These are phyloP conservation scores for Mycena metata DNA, from an alignment of 768 basidiomycete genomes.

Conservation along the genomic window DNA sequence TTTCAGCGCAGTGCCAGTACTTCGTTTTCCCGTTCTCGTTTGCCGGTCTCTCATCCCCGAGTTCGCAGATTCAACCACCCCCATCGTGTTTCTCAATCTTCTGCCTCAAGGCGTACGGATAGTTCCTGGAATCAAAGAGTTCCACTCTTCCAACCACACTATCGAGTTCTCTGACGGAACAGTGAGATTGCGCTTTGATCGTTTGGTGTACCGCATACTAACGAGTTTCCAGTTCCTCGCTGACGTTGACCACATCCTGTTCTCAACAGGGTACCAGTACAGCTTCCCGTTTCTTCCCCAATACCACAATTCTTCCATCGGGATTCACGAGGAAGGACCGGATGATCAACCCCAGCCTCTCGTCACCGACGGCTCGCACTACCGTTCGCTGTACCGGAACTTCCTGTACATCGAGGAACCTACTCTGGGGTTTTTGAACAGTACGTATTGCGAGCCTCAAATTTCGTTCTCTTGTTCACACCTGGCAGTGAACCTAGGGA, in stretches of 20 bases:
- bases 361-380: conserved; percentile 44
- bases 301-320: conserved; percentile 44
- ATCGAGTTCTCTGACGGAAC: conserved; percentile 47
- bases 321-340: conserved; percentile 26
- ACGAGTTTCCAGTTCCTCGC: conserved; percentile 33
- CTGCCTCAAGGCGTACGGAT: conserved; percentile 42
- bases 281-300: conserved; percentile 49
- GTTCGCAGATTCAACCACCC: conserved; percentile 29
- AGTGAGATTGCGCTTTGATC: conserved; percentile 5
- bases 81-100: conserved; percentile 35
- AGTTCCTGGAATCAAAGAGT: conserved; percentile 44
- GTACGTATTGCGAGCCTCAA: not conserved
- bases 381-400: conserved; percentile 46
- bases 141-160: conserved; percentile 38
- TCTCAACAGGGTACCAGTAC: conserved; percentile 48
- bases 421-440: conserved; percentile 44
- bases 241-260: conserved; percentile 47
- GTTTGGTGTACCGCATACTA: not conserved
- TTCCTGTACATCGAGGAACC: conserved; percentile 51
- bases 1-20: conserved; percentile 25
- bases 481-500: conserved; percentile 27
- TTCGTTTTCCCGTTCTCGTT: not conserved
- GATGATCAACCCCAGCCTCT: conserved; percentile 34
- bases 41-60: not conserved
- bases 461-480: not conserved